A percentile compares a stretch with the other conserved stretches of the same genome.
Evolutionary conservation across 1,284 basidiomycete genomes (phyloP).

Genomic region (Hemileia vastatrix): DNA sequence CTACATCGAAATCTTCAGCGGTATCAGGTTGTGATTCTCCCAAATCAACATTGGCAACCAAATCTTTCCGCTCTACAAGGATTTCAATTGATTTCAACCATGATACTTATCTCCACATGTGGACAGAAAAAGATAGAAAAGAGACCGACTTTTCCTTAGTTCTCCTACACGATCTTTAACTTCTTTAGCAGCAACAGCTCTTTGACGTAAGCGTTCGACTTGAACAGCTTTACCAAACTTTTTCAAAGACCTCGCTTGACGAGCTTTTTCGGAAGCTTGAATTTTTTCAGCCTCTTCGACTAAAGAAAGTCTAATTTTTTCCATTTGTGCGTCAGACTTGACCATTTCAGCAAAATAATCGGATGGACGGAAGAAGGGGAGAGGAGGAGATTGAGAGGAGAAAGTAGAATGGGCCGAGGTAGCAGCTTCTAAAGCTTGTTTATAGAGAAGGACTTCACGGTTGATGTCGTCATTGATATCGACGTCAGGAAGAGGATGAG

Average conservation of each 20-base stretch:
- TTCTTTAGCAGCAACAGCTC: conserved; percentile 18
- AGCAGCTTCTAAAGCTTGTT: conserved; percentile 79
- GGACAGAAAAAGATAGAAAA: background rate
- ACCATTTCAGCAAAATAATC: conserved; percentile 99
- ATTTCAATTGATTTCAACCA: background rate
- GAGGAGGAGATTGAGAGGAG: conserved; percentile 53
- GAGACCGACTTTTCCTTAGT: conserved; percentile 18
- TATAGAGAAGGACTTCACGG: too few relatives aligned
- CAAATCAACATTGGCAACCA: conserved; percentile 3
- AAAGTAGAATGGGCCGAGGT: conserved; percentile 65
- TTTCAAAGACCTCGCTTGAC: conserved; percentile 18
- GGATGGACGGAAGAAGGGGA: conserved; percentile 80
- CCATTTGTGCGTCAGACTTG: conserved; percentile 96
- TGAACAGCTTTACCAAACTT: conserved; percentile 23
- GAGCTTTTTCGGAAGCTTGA: conserved; percentile 18
- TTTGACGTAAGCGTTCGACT: conserved; percentile 15
- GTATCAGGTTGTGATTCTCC: too few relatives aligned
- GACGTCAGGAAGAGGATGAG: too few relatives aligned
- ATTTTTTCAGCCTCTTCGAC: conserved; percentile 58
- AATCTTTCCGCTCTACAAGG: conserved; percentile 20
- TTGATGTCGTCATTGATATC: too few relatives aligned
- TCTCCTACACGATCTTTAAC: conserved; percentile 22
- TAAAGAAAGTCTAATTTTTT: conserved; percentile 79
- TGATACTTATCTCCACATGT: background rate
- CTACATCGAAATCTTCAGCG: conserved; percentile 20